Evolutionary conservation across 2,329 filamentous ascomycete genomes (phyloP), one percentile per base, ranked within the genome.

Genomic region (Colletotrichum lindemuthianum): DNA sequence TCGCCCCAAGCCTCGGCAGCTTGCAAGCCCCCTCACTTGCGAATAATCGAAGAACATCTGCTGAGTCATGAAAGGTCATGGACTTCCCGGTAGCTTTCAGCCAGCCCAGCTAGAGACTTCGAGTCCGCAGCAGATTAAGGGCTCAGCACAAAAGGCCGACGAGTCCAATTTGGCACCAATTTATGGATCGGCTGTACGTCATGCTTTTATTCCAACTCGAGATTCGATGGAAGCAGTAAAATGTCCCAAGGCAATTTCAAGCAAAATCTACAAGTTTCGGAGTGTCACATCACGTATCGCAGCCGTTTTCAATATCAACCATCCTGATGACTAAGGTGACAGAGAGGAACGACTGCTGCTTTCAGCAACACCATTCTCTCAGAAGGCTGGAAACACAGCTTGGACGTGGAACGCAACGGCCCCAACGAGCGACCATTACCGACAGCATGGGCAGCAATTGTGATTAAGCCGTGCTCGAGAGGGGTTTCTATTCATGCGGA

Each of bases 271-370:
- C 45, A n/a, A 51, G 24, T 60, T 60, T 16, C 37, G 61, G 51
- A 37, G 60, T 55, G 51, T 55, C 36, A 33, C 50, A 52, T 41
- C 36, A 34, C 32, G 10, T 37, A 24, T 32, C 33, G 12, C 36
- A 8, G 43, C 12, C 48, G 36, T 59, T 63, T 41, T 53, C 52
- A 63, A 33, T 32, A 32, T 53, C 47, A 50, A 13, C 47, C 43
- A n/a, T 51, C 12, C 8, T 44, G 52, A 58, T 66, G 52, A 66
- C 52, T 64, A 63, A 66, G 37, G n/a, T 66, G 41, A 49, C 15
- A 16, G 40, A 58, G 36, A n/a, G 48, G 32, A 49, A 43, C n/a
- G 16, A 37, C 4, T 12, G 53, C 48, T 63, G 63, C 37, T 64
- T 65, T 61, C 61, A 60, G 61, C 45, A 45, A 11, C 36, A 49